Evolutionary conservation across 2,329 filamentous ascomycete species (phyloP).

Genomic region (Fusarium sp.): DNA sequence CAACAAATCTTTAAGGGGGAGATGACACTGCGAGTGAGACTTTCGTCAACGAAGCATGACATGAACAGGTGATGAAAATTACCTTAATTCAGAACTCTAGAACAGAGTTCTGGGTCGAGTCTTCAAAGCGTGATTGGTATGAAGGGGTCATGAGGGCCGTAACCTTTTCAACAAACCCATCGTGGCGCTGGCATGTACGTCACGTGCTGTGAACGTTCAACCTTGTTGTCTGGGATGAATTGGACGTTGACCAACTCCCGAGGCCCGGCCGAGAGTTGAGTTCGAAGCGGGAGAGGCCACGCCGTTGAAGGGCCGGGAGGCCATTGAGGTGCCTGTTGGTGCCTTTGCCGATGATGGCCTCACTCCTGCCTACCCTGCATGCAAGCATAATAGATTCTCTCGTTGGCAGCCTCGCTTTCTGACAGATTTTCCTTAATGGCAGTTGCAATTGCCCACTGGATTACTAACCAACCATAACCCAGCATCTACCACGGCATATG

Average conservation of each 20-base stretch:
- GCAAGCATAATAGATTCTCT: neutral
- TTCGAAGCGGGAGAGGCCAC: neutral
- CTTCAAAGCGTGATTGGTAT: neutral
- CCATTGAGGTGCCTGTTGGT: neutral
- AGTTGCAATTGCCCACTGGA: no score
- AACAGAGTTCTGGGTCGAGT: neutral
- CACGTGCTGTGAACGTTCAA: neutral
- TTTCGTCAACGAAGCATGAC: neutral
- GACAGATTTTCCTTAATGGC: no score
- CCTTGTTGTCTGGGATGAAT: neutral
- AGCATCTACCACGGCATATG: neutral
- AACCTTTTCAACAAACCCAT: neutral
- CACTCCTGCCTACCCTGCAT: neutral
- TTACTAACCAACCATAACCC: no score
- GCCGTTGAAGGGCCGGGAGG: neutral
- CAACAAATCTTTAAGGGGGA: neutral
- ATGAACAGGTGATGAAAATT: neutral
- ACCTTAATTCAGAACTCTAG: neutral
- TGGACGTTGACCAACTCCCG: neutral
- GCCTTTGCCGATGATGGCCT: neutral
- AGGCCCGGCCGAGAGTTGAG: neutral
- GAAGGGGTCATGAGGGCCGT: neutral
- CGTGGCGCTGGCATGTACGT: neutral
- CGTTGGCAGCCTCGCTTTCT: no score
- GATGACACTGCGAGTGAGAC: neutral